Conservation (phyloP, 2,329 filamentous ascomycete species). For the Fusarium mangiferae region DNA sequence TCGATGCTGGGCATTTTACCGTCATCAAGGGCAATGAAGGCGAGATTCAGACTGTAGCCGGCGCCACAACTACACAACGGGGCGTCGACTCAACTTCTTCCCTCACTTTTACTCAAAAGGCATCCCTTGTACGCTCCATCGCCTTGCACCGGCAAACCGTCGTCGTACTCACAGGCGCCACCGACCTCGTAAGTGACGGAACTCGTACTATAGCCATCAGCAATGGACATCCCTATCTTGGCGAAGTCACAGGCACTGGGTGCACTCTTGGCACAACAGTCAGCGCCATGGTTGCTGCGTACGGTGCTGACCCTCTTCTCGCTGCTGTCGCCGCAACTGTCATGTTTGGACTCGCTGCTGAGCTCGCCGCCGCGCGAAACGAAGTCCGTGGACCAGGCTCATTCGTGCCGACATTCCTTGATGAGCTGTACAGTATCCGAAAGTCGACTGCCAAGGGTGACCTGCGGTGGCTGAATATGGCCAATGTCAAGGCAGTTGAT, state of each 20-base stretch:
- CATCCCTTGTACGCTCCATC: constrained; percentile 70
- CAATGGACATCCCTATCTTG: constrained; percentile 81
- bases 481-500: constrained; percentile 58
- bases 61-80: constrained; percentile 68
- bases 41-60: constrained; percentile 81
- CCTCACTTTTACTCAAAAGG: constrained; percentile 63
- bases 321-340: constrained; percentile 79
- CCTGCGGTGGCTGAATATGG: constrained; percentile 61
- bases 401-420: constrained; percentile 87
- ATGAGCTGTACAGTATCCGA: constrained; percentile 69
- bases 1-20: constrained; percentile 80
- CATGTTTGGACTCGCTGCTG: constrained; percentile 80
- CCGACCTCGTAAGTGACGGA: constrained; percentile 83
- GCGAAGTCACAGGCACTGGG: constrained; percentile 80
- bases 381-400: constrained; percentile 83
- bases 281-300: constrained; percentile 77
- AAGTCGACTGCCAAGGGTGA: constrained; percentile 60
- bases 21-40: constrained; percentile 95
- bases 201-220: constrained; percentile 70
- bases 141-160: constrained; percentile 73
- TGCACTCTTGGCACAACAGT: constrained; percentile 87
- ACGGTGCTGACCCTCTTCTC: constrained; percentile 71
- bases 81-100: constrained; percentile 83
- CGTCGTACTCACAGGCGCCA: constrained; percentile 83
- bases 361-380: constrained; percentile 70